Conservation (phyloP, 176 grass and related monocot species). For the Triticum monococcum region DNA sequence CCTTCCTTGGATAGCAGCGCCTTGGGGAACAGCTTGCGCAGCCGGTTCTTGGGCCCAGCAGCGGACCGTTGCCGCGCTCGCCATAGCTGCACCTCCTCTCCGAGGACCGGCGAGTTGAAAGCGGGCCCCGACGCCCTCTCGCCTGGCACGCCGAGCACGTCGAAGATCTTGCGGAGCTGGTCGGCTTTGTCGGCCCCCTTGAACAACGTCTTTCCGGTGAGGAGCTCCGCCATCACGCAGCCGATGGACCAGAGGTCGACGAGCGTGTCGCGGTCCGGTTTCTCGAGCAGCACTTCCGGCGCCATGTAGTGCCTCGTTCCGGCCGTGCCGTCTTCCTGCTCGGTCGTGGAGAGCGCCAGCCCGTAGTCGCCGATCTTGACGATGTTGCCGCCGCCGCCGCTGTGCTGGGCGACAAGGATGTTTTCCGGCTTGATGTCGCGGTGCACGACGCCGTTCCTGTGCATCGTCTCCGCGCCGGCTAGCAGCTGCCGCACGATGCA, state of each 20-base stretch:
- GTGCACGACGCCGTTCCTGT: background rate
- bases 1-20: background rate
- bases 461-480: background rate
- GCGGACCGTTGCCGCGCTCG: too few species aligned
- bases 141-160: background rate
- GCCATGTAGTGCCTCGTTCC: background rate
- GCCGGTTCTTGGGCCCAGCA: background rate
- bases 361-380: constrained; percentile 21
- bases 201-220: background rate
- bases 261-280: background rate
- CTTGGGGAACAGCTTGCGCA: background rate
- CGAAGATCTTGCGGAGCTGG: background rate
- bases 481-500: constrained; percentile 2
- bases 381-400: background rate
- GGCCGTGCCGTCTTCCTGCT: background rate
- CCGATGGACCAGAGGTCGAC: background rate
- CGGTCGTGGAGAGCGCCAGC: background rate
- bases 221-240: background rate
- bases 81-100: too few species aligned
- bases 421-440: background rate
- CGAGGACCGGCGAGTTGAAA: background rate
- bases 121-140: background rate
- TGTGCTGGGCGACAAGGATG: background rate
- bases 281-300: background rate
- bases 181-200: background rate